Evolutionary conservation across 768 basidiomycete genomes (phyloP).

Genomic region (Amanita muscaria): DNA sequence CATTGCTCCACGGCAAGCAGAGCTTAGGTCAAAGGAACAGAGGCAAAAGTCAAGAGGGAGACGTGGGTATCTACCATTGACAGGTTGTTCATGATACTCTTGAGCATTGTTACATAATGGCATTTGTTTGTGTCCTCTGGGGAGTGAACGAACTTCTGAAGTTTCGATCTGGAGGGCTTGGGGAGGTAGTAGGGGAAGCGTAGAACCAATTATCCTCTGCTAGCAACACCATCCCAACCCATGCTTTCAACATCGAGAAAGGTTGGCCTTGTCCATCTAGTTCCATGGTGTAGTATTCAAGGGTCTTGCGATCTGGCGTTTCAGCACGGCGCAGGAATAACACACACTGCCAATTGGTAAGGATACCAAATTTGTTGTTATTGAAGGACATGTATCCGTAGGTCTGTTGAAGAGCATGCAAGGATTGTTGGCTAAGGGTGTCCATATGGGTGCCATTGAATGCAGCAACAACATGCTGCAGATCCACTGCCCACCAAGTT

Average conservation of each 20-base stretch:
- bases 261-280: not conserved
- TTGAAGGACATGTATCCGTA: constrained; percentile 16
- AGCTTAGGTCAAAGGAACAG: not conserved
- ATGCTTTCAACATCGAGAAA: constrained; percentile 15
- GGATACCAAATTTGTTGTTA: constrained; percentile 12
- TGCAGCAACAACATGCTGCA: constrained; percentile 4
- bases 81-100: constrained; percentile 3
- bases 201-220: constrained; percentile 11
- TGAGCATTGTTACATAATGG: too few species aligned
- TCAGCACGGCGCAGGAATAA: constrained; percentile 13
- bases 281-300: constrained; percentile 10
- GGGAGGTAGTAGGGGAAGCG: constrained; percentile 11
- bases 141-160: too few species aligned
- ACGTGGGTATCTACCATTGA: not conserved
- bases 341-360: constrained; percentile 12
- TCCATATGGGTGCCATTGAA: not conserved
- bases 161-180: constrained; percentile 13
- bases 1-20: not conserved
- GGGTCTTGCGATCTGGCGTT: constrained; percentile 6
- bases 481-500: constrained; percentile 10
- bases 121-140: too few species aligned
- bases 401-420: constrained; percentile 11
- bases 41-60: constrained; percentile 4
- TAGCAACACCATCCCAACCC: constrained; percentile 12
- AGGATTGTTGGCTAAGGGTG: constrained; percentile 5